Evolutionary conservation across 1,284 basidiomycete genomes (phyloP), one percentile per base, ranked within the genome.

Genomic region (Macrocybe sp.): DNA sequence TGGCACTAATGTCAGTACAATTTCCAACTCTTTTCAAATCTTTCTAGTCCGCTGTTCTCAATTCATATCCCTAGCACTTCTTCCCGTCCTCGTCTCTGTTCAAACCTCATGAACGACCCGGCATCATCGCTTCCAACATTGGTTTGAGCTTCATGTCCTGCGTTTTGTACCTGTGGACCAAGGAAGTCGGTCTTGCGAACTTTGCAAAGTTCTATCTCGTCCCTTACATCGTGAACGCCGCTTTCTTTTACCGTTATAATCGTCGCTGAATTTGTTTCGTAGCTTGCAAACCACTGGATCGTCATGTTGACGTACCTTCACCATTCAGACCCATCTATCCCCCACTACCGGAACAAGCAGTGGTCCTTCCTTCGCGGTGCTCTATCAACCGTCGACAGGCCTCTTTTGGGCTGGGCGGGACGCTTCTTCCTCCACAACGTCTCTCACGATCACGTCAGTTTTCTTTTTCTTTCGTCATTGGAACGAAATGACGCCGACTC

Each of bases 341-440:
- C 72, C n/a, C 74, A 77, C 53, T 73, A 73, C 53, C 61, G 69
- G 72, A 72, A 77, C 65, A 59, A 69, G 49, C 68, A 72, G 56
- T 73, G 77, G 85, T 81, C 80, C n/a, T 91, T 89, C 72, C 74
- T 85, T 47, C 80, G 87, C 42, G 88, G 88, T 37, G 86, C 86
- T 2, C 71, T 86, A 30, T 78, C 83, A 50, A 90, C 88, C 33
- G 79, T 90, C 44, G 89, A 91, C 65, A 74, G 88, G 50, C 76
- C 76, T 28, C 74, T 85, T 55, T 66, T 88, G 16, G 84, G 85
- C 36, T 74, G 76, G 70, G 64, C 70, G 46, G 75, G 76, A 2
- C 60, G 72, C 3, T 70, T 77, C 59, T 78, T 78, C 64, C 64
- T 77, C 45, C 75, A 77, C 54, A 76, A 81, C 52, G 72, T 78